A percentile compares a stretch with the other conserved stretches of the same genome.
phyloP scores from a whole-genome alignment of 2,329 filamentous ascomycete species.

The Botrytis deweyae region DNA sequence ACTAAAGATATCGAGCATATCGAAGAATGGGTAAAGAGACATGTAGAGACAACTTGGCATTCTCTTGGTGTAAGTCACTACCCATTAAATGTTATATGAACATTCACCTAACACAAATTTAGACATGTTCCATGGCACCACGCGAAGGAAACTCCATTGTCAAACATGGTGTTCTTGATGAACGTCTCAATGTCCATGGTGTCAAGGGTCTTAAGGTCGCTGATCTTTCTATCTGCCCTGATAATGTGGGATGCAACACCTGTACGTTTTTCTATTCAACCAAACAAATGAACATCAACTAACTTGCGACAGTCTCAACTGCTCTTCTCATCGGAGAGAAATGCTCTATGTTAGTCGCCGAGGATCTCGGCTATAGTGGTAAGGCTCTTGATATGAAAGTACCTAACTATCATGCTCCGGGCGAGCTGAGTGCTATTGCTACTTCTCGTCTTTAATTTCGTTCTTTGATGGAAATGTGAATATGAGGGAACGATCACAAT shows the following conservation, averaged over 20 bases:
- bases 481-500: neutral
- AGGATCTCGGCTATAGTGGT: conserved; percentile 51
- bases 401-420: conserved; percentile 59
- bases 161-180: conserved; percentile 48
- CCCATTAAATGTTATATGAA: neutral
- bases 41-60: conserved; percentile 45
- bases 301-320: conserved; percentile 56
- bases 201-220: conserved; percentile 45
- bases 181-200: conserved; percentile 43
- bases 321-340: conserved; percentile 46
- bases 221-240: conserved; percentile 42
- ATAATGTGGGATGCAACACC: conserved; percentile 47
- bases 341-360: conserved; percentile 43
- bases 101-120: conserved; percentile 24
- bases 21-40: conserved; percentile 60
- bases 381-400: conserved; percentile 73
- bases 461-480: too few relatives aligned
- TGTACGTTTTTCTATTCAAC: conserved; percentile 33
- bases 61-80: conserved; percentile 42
- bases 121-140: conserved; percentile 48
- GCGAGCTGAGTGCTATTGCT: conserved; percentile 40
- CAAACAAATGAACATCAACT: conserved; percentile 9
- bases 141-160: conserved; percentile 68
- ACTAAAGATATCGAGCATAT: conserved; percentile 53
- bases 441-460: conserved; percentile 19